Conservation (phyloP, 441 rosid species). For the Pelargonium cotyledonis region DNA sequence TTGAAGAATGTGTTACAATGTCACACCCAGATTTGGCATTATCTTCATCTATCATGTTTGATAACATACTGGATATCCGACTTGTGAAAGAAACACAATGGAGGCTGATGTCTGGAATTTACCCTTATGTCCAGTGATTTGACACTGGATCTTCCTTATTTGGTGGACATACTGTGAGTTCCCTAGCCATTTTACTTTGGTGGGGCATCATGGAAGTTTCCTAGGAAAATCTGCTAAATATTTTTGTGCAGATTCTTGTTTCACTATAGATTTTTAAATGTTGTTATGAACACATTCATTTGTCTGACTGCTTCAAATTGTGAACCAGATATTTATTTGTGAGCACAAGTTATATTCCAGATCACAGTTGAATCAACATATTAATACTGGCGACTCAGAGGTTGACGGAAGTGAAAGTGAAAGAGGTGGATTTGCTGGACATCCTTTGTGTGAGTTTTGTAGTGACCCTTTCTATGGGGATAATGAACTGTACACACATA, state of each 20-base stretch:
- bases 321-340: slow-evolving; percentile 34
- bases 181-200: background rate
- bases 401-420: slow-evolving; percentile 37
- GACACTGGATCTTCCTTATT: slow-evolving; percentile 6
- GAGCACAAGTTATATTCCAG: slow-evolving; percentile 36
- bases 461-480: slow-evolving; percentile 36
- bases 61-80: slow-evolving; percentile 1
- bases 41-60: slow-evolving; percentile 1
- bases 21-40: background rate
- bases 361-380: slow-evolving; percentile 32
- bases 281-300: background rate
- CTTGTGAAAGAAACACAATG: background rate
- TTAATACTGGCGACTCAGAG: slow-evolving; percentile 30
- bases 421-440: slow-evolving; percentile 38
- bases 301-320: slow-evolving; percentile 18
- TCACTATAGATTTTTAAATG: background rate
- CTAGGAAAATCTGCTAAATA: background rate
- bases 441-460: slow-evolving; percentile 39
- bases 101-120: slow-evolving; percentile 7
- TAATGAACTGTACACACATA: slow-evolving; percentile 36
- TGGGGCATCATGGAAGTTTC: slow-evolving; percentile 5
- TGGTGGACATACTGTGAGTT: background rate
- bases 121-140: slow-evolving; percentile 3
- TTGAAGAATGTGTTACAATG: slow-evolving; percentile 2
- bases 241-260: background rate